A percentile compares a stretch with the other conserved stretches of the same genome.
phyloP scores from a whole-genome alignment of 768 basidiomycete genomes.

The Pleurotus platypus region DNA sequence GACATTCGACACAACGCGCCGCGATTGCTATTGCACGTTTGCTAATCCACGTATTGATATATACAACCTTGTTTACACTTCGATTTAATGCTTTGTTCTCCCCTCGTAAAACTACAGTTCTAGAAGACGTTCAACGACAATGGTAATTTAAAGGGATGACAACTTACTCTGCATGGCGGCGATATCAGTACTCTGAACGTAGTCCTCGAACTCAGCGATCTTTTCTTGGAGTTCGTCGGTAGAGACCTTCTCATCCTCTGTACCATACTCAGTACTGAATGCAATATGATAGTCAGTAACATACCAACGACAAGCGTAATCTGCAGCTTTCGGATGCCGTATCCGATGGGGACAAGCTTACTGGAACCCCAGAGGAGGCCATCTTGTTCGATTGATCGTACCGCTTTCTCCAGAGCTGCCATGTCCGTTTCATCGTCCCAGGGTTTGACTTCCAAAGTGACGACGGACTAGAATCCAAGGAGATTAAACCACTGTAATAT shows the following conservation, averaged over 20 bases:
- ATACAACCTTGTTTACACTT: conserved; percentile 5
- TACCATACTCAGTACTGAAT: conserved; percentile 1
- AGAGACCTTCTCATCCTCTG: conserved; percentile 95
- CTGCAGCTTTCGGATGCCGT: conserved; percentile 89
- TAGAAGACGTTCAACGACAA: neutral
- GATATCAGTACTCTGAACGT: conserved; percentile 87
- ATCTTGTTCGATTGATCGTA: conserved; percentile 82
- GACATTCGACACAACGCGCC: neutral
- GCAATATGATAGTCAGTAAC: conserved; percentile 16
- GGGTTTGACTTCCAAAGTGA: conserved; percentile 97
- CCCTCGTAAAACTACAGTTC: conserved; percentile 15
- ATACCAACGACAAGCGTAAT: conserved; percentile 57
- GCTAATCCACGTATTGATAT: neutral
- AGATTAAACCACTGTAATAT: neutral
- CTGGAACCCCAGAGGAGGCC: conserved; percentile 96
- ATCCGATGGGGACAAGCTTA: conserved; percentile 91
- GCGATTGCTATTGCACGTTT: too few relatives aligned
- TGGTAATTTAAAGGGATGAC: neutral
- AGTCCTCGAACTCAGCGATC: conserved; percentile 80
- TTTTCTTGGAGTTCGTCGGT: conserved; percentile 92
- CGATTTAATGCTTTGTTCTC: conserved; percentile 12
- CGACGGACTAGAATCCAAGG: conserved; percentile 68
- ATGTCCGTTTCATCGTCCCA: conserved; percentile 99
- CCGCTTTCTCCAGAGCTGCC: conserved; percentile 75
- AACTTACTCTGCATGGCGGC: conserved; percentile 89